Conservation (phyloP, 2,329 filamentous ascomycete species). For the Arthrobotrys entomopaga region DNA sequence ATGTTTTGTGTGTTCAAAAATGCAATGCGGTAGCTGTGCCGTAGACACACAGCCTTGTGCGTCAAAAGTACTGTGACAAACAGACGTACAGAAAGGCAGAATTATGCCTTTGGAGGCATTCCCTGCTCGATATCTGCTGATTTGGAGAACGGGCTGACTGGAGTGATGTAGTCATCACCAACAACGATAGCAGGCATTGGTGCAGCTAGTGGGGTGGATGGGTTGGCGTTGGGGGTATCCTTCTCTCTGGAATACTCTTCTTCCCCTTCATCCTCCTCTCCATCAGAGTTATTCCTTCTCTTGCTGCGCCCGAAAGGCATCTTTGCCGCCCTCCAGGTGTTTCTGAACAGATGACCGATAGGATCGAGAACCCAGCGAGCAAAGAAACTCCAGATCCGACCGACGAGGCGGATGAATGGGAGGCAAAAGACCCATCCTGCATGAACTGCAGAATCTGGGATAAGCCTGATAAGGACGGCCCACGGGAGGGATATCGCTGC, state of each 20-base stretch:
- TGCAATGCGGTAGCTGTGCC: not conserved
- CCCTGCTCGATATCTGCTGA: slow-evolving; percentile 43
- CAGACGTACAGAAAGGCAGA: slow-evolving; percentile 6
- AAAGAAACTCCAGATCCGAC: slow-evolving; percentile 47
- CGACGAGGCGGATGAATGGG: slow-evolving; percentile 66
- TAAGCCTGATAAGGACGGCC: slow-evolving; percentile 79
- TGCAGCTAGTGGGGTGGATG: slow-evolving; percentile 1
- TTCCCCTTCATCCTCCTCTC: slow-evolving; percentile 19
- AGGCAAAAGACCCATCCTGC: slow-evolving; percentile 64
- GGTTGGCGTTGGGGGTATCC: slow-evolving; percentile 22
- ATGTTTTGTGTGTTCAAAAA: not conserved
- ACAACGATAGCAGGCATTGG: slow-evolving; percentile 48
- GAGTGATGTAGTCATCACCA: slow-evolving; percentile 40
- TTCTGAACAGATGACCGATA: slow-evolving; percentile 47
- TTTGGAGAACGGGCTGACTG: slow-evolving; percentile 50
- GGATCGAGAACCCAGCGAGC: slow-evolving; percentile 47
- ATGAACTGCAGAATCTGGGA: slow-evolving; percentile 77
- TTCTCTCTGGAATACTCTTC: slow-evolving; percentile 28
- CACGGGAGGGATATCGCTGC: slow-evolving; percentile 86
- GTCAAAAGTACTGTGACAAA: slow-evolving; percentile 1
- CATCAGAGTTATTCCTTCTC: slow-evolving; percentile 32
- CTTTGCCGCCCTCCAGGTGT: slow-evolving; percentile 51
- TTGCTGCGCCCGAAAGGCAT: slow-evolving; percentile 51
- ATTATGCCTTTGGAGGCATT: slow-evolving; percentile 22
- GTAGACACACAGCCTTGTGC: slow-evolving; percentile 29